phyloP scores from a whole-genome alignment of 225 moss, liverwort and hornwort genomes.

The Neckera pumila region DNA sequence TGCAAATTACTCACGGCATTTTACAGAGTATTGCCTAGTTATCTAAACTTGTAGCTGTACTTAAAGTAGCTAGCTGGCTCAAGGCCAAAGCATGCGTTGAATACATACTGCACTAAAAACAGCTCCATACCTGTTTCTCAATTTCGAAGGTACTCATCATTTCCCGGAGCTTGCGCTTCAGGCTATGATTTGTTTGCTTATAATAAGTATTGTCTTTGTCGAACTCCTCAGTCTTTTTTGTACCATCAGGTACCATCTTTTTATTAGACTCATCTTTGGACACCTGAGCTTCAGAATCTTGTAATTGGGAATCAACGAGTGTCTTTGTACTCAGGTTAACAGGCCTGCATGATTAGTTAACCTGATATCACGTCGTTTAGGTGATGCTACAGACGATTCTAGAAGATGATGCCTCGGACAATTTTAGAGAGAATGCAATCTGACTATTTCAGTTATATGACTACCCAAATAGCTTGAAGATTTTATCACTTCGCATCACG shows the following conservation, averaged over 20 bases:
- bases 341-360: conserved; percentile 23
- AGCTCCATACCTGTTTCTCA: conserved; percentile 40
- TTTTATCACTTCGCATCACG: not conserved
- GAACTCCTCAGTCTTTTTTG: conserved; percentile 31
- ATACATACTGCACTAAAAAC: not conserved
- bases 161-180: conserved; percentile 63
- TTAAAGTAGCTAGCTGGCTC: not conserved
- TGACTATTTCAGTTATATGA: not conserved
- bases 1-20: not conserved
- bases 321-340: conserved; percentile 12
- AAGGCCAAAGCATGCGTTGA: not conserved
- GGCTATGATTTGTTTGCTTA: conserved; percentile 50
- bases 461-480: not conserved
- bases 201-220: conserved; percentile 57
- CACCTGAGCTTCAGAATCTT: conserved; percentile 20
- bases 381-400: not conserved
- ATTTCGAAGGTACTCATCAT: conserved; percentile 49
- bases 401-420: not conserved
- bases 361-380: not conserved
- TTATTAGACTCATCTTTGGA: conserved; percentile 21
- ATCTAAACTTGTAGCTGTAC: not conserved
- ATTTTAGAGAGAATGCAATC: not conserved
- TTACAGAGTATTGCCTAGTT: not conserved
- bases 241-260: not conserved
- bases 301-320: conserved; percentile 19